Conservation (phyloP, 2,329 filamentous ascomycete species). For the Didymella pinodella region DNA sequence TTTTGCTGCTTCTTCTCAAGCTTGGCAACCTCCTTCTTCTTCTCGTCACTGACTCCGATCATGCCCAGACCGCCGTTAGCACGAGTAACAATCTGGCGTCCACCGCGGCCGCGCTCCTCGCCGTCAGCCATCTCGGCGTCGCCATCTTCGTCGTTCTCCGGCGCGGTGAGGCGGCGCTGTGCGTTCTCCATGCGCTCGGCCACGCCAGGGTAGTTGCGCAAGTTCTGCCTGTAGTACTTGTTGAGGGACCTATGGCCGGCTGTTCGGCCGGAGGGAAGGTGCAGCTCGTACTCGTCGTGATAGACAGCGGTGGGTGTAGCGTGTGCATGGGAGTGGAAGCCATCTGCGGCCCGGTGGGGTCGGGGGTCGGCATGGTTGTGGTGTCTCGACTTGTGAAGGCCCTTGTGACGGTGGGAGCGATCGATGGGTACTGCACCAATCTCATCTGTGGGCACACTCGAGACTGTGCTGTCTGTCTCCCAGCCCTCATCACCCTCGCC, state of each 20-base stretch:
- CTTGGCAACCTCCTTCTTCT: slow-evolving; percentile 72
- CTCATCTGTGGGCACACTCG: slow-evolving; percentile 85
- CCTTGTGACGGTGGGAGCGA: slow-evolving; percentile 74
- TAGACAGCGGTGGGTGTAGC: slow-evolving; percentile 77
- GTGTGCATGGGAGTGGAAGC: slow-evolving; percentile 84
- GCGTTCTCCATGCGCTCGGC: slow-evolving; percentile 76
- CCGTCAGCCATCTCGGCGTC: slow-evolving; percentile 34
- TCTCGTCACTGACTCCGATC: slow-evolving; percentile 76
- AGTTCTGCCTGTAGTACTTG: slow-evolving; percentile 91
- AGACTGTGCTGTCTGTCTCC: slow-evolving; percentile 92
- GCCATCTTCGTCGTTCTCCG: slow-evolving; percentile 52
- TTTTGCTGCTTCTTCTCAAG: slow-evolving; percentile 75
- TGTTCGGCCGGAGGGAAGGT: slow-evolving; percentile 86
- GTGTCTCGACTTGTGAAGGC: slow-evolving; percentile 75
- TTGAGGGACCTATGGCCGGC: slow-evolving; percentile 89
- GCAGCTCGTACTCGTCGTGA: slow-evolving; percentile 91
- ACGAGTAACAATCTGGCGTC: slow-evolving; percentile 63
- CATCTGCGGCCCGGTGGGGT: slow-evolving; percentile 76
- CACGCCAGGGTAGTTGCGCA: slow-evolving; percentile 80
- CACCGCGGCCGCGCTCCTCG: slow-evolving; percentile 43
- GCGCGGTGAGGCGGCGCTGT: slow-evolving; percentile 69
- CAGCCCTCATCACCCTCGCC: slow-evolving; percentile 79
- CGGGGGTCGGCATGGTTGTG: slow-evolving; percentile 76
- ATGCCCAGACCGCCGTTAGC: slow-evolving; percentile 79
- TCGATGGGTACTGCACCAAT: slow-evolving; percentile 81